Base-by-base conservation (phyloP, 495 filamentous ascomycete species). In the Penicillium salamii region DNA sequence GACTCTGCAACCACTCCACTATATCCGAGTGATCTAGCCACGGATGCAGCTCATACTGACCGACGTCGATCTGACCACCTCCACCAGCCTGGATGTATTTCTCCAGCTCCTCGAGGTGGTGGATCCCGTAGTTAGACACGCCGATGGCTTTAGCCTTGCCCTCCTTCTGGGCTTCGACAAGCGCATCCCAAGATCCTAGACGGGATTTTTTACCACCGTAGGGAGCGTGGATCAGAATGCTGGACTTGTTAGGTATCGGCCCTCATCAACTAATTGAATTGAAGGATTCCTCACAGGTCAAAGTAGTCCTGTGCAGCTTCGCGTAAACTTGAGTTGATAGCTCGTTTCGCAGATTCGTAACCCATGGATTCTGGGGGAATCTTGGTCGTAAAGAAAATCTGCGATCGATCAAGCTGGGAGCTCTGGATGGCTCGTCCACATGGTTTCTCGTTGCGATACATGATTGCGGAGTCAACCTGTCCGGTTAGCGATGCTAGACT, bases 41-140 rank as follows among this genome's bases (percentile, higher is more conserved):
- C 0, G 91, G 91, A 55, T 97, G 91, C 14, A 96, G 62, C 66
- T 96, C 91, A 55, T 87, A 88, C 65, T 95, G 91, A 8, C 88
- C 89, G 3, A 95, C 87, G 48, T 82, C 85, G 53, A 97, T 76
- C 15, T 89, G 74, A 14, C 88, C 88, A 12, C 84, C 89, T 47
- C 81, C 83, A 5, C 86, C 87, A 49, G 80, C 71, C 52, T 81
- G 77, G 58, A 91, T 90, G 56, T 88, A 85, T 54, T 63, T 69
- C 58, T 95, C 88, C 35, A 96, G 68, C 44, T 81, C 78, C 20
- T 80, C 64, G 7, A 82, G 67, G 53, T 82, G 78, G 45, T 80
- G 76, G 46, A 82, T 60, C 2, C 77, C 77, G 51, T 78, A 82
- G 61, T 82, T 82, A 3, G 72, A 77, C 5, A 82, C 78, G 4